Conservation (phyloP, 805 yeast species). For the Suhomyces canberraensis region DNA sequence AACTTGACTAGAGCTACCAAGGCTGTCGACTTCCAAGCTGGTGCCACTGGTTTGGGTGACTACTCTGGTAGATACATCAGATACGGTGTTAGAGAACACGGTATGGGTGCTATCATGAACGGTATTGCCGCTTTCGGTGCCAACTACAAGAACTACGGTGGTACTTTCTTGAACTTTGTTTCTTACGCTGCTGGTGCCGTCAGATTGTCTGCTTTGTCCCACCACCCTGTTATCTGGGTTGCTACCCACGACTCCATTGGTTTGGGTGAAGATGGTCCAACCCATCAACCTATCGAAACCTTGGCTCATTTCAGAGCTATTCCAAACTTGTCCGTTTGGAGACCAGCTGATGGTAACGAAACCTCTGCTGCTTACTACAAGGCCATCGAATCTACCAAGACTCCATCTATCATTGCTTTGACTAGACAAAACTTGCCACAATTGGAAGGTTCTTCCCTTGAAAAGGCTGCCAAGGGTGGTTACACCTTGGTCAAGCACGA, state of each 20-base stretch:
- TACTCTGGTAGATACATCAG: slow-evolving; percentile 92
- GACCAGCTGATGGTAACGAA: slow-evolving; percentile 94
- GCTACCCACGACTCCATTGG: slow-evolving; percentile 91
- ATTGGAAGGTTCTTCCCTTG: slow-evolving; percentile 86
- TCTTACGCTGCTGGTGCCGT: slow-evolving; percentile 84
- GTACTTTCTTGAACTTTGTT: slow-evolving; percentile 94
- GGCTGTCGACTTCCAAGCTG: slow-evolving; percentile 91
- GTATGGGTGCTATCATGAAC: slow-evolving; percentile 97
- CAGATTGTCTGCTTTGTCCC: slow-evolving; percentile 79
- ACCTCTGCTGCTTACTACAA: slow-evolving; percentile 76
- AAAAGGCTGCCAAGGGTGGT: slow-evolving; percentile 94
- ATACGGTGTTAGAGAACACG: slow-evolving; percentile 99
- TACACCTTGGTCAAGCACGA: slow-evolving; percentile 63
- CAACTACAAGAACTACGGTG: slow-evolving; percentile 88
- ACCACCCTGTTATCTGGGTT: slow-evolving; percentile 81
- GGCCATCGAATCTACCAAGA: slow-evolving; percentile 56
- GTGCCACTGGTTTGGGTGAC: slow-evolving; percentile 73
- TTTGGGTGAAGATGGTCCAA: slow-evolving; percentile 91
- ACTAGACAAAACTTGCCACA: slow-evolving; percentile 91
- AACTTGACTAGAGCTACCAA: slow-evolving; percentile 86
- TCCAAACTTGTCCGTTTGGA: slow-evolving; percentile 82
- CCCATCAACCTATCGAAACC: slow-evolving; percentile 90
- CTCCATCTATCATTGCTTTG: slow-evolving; percentile 74
- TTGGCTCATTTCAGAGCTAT: slow-evolving; percentile 81
- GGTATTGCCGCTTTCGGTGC: slow-evolving; percentile 93